Evolutionary conservation across 2,329 filamentous ascomycete species (phyloP).

Genomic region (Cryphonectria nitschkei): DNA sequence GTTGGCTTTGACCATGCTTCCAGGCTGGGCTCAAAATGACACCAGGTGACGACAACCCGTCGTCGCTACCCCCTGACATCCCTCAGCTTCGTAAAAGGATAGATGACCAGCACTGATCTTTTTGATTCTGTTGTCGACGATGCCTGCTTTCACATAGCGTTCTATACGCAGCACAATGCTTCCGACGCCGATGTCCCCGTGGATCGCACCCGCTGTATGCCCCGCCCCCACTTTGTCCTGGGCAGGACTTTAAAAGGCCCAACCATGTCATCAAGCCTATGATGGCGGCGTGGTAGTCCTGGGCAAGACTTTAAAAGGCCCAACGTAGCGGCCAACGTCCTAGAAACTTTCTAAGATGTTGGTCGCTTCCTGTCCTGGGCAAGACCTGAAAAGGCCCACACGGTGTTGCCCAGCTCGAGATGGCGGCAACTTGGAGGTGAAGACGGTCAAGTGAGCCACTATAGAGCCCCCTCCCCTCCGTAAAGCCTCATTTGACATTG

Average conservation of each 20-base stretch:
- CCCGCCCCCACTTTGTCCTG: constrained; percentile 37
- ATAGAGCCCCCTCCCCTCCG: not conserved
- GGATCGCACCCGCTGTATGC: not conserved
- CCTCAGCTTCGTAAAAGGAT: not conserved
- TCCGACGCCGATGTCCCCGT: not conserved
- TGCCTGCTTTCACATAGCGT: not conserved
- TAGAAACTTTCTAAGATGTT: too few relatives aligned
- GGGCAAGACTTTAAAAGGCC: constrained; percentile 43
- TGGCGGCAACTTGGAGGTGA: constrained; percentile 13
- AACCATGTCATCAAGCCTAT: constrained; percentile 18
- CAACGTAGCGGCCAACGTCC: not conserved
- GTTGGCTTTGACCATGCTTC: not conserved
- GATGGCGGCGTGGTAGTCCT: constrained; percentile 38
- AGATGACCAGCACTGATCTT: not conserved
- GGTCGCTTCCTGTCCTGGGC: not conserved
- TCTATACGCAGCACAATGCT: not conserved
- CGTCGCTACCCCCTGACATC: not conserved
- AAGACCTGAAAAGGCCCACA: constrained; percentile 13
- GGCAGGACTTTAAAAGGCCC: constrained; percentile 47
- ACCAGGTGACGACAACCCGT: not conserved
- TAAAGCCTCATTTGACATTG: constrained; percentile 1
- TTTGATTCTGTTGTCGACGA: not conserved
- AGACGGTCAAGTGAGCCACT: not conserved
- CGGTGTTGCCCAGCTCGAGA: not conserved
- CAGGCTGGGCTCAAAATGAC: not conserved